phyloP scores from a whole-genome alignment of 2,329 filamentous ascomycete species.

The Ophiostoma perfectum region DNA sequence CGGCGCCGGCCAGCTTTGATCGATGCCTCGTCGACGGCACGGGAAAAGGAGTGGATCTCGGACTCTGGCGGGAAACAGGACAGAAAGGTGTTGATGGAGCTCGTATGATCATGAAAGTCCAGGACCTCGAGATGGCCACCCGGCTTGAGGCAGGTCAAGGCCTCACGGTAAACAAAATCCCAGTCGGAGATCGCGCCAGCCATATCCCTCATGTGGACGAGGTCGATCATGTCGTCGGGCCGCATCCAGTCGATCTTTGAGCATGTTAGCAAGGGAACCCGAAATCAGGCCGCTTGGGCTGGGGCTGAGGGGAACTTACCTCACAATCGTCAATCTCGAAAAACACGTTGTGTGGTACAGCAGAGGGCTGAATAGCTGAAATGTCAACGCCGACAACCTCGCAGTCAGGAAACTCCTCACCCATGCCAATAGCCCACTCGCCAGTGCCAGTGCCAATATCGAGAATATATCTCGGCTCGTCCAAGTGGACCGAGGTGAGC shows the following conservation, averaged over 20 bases:
- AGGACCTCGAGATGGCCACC: conserved; percentile 51
- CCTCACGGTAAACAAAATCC: conserved; percentile 49
- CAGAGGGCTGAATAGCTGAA: conserved; percentile 52
- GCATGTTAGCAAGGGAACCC: neutral
- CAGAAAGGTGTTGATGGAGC: conserved; percentile 31
- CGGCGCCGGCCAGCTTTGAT: conserved; percentile 33
- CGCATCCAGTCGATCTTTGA: conserved; percentile 47
- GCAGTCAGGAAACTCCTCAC: conserved; percentile 48
- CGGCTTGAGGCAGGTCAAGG: conserved; percentile 46
- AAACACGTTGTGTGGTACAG: conserved; percentile 53
- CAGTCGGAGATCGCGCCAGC: conserved; percentile 53
- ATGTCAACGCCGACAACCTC: conserved; percentile 57
- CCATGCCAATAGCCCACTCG: conserved; percentile 49
- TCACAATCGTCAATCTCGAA: conserved; percentile 58
- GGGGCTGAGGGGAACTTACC: conserved; percentile 22
- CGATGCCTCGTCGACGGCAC: conserved; percentile 38
- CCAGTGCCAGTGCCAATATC: conserved; percentile 58
- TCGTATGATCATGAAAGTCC: conserved; percentile 36
- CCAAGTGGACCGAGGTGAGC: conserved; percentile 34
- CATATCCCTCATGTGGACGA: conserved; percentile 54
- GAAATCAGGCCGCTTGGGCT: neutral
- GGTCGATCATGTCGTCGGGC: conserved; percentile 47
- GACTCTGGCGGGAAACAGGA: conserved; percentile 36
- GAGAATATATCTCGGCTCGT: conserved; percentile 42
- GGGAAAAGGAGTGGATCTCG: conserved; percentile 37